Evolutionary conservation across 1,139 yeast species (phyloP), one percentile per base, ranked within the genome.

Genomic region (Yamadazyma mexicana): DNA sequence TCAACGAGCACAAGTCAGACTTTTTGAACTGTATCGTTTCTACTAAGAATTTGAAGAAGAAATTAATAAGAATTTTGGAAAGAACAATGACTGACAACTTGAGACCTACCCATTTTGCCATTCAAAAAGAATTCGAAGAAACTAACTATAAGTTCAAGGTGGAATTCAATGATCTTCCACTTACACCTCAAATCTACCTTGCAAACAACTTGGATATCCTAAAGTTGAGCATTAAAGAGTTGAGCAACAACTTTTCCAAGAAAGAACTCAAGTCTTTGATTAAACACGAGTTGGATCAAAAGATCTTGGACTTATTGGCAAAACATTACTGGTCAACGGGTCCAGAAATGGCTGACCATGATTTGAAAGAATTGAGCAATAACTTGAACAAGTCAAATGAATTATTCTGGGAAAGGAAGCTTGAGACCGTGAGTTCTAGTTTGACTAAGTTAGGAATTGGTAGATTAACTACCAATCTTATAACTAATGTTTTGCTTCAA

Each of bases 401-500:
- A 57, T 65, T 81, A 18, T 87, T 83, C 56, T 92, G 98, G 98
- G 87, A 83, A 44, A 76, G 86, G 51, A 89, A 88, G 60, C 66
- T 94, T 28, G 98, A 94, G 53, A 69, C 87, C 35, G 77, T 96
- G 0, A 80, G 95, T 0, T 83, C 91, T 8, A 79, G 87, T 32
- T 67, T 94, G 39, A 94, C 98, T 0, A 92, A 92, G 56, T 73
- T 88, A 30, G 98, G 99, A 1, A 83, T 94, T 35, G 99, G 98
- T 5, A 75, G 99, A 56, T 64, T 88, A 45, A 82, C 97, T 0
- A 89, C 98, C 0, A 76, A 82, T 36, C 68, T 92, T 37, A 82
- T 91, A 1, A 88, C 96, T 11, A 85, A 83, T 53, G 86, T 95
- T 0, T 74, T 92, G 34, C 59, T 87, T 18, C 76, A 83, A 11